Conservation (phyloP, 305 asterid species). For the Fraxinus albicans region DNA sequence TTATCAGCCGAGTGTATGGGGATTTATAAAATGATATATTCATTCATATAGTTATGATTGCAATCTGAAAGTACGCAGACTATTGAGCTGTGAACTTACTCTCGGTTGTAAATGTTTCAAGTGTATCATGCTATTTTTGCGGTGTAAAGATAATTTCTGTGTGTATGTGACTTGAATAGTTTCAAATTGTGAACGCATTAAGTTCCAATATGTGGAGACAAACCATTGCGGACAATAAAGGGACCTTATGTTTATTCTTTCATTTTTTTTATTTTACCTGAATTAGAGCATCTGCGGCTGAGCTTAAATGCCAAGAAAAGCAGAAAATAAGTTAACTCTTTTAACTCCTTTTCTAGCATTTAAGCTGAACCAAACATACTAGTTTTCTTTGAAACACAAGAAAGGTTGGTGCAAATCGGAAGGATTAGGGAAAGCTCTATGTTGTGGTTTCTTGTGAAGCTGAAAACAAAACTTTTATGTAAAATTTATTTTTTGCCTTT, state of each 20-base stretch:
- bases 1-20: neutral
- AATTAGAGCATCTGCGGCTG: conserved; percentile 2
- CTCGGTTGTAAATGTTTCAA: neutral
- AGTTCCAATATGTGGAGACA: neutral
- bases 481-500: neutral
- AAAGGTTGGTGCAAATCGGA: neutral
- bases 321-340: neutral
- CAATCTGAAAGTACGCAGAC: neutral
- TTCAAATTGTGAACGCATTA: no score
- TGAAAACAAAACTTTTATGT: no score
- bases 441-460: no score
- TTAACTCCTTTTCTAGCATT: neutral
- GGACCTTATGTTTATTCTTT: neutral
- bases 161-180: neutral
- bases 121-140: neutral
- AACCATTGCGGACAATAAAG: neutral
- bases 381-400: neutral
- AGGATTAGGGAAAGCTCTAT: neutral
- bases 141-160: neutral
- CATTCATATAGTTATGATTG: neutral
- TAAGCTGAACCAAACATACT: neutral
- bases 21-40: neutral
- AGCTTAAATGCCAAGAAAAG: neutral
- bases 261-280: conserved; percentile 19
- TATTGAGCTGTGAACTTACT: neutral